phyloP scores from a whole-genome alignment of 345 rosid genomes.

The Noccaea bulbosa region DNA sequence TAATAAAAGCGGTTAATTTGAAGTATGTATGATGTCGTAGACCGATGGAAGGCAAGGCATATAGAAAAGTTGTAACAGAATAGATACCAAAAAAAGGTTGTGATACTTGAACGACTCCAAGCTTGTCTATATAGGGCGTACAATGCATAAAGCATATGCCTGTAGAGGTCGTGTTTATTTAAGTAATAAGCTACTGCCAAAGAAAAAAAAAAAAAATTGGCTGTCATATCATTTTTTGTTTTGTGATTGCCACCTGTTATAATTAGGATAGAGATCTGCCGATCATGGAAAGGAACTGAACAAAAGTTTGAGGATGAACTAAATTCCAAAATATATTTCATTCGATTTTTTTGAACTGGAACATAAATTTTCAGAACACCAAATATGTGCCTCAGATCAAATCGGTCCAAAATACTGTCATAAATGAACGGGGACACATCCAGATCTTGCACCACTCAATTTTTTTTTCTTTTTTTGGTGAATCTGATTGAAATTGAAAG shows the following conservation, averaged over 20 bases:
- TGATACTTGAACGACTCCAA: no score
- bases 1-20: no score
- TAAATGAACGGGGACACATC: not conserved
- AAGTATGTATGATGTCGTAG: no score
- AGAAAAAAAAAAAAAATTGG: not conserved
- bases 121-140: no score
- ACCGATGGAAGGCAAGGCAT: no score
- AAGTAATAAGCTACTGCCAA: not conserved
- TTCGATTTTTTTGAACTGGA: not conserved
- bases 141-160: no score
- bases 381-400: not conserved
- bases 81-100: no score
- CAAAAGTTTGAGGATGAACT: not conserved
- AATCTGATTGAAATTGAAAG: not conserved
- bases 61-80: no score
- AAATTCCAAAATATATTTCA: not conserved
- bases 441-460: not conserved
- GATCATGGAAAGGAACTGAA: not conserved
- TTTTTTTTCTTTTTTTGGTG: not conserved
- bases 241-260: not conserved
- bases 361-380: not conserved
- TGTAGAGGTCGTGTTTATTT: no score
- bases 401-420: not conserved
- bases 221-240: constrained; percentile 12
- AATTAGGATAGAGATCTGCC: constrained; percentile 12